Evolutionary conservation across 106 monocot genomes (phyloP).

Genomic region (Dioscorea dumetorum): DNA sequence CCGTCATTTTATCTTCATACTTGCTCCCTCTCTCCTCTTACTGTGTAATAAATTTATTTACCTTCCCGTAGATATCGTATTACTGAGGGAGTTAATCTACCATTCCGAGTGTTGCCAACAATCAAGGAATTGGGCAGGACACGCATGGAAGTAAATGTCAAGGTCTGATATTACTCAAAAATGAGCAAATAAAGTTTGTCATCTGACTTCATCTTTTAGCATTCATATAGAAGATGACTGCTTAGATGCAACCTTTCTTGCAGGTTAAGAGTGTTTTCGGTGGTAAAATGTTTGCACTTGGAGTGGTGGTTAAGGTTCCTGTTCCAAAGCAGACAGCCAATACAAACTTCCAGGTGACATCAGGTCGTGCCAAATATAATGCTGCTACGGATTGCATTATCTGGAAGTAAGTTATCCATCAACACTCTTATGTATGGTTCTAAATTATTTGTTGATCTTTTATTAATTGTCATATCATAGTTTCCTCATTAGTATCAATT

Average conservation of each 20-base stretch:
- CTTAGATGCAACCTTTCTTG: background rate
- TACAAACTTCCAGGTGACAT: constrained; percentile 96
- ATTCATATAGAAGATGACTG: too few relatives aligned
- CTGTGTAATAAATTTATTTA: too few relatives aligned
- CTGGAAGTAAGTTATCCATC: constrained; percentile 82
- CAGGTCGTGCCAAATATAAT: constrained; percentile 98
- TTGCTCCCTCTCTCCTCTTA: too few relatives aligned
- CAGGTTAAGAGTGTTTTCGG: constrained; percentile 99
- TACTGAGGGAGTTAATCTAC: constrained; percentile 98
- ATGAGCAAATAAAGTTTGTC: too few relatives aligned
- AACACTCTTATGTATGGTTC: too few relatives aligned
- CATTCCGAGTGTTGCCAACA: constrained; percentile 94
- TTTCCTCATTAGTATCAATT: too few relatives aligned
- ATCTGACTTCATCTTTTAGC: too few relatives aligned
- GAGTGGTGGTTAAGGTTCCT: constrained; percentile 95
- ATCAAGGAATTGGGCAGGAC: constrained; percentile 96
- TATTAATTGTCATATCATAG: too few relatives aligned
- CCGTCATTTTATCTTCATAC: background rate
- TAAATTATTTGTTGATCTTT: too few relatives aligned
- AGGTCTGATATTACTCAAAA: constrained; percentile 37
- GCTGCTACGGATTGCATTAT: constrained; percentile 90
- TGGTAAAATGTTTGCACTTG: constrained; percentile 99
- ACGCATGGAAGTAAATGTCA: constrained; percentile 96
- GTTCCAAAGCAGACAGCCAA: constrained; percentile 99
- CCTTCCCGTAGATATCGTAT: constrained; percentile 70